Evolutionary conservation across 176 grass and related monocot species (phyloP).

Genomic region (Bolboschoenus planiculmis): DNA sequence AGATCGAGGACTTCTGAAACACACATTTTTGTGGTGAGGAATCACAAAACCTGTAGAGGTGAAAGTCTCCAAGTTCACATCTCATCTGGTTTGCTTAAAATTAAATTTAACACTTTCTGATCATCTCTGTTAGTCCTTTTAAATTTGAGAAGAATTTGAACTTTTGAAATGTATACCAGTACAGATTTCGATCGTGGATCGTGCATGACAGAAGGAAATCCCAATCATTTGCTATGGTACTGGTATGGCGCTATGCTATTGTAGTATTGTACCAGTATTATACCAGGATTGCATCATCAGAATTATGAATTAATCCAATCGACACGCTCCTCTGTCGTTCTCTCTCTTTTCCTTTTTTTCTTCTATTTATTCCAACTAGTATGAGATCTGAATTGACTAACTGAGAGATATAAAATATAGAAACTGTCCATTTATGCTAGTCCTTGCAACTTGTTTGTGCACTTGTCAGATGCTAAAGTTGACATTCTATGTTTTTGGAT

Average conservation of each 20-base stretch:
- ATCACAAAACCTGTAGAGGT: neutral
- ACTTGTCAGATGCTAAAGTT: neutral
- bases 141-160: neutral
- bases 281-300: neutral
- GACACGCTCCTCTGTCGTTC: neutral
- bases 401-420: too few relatives aligned
- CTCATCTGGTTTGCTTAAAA: neutral
- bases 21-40: neutral
- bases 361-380: neutral
- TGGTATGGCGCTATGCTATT: neutral
- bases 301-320: neutral
- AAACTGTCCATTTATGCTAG: neutral
- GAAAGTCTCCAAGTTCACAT: neutral
- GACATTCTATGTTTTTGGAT: neutral
- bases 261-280: neutral
- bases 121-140: neutral
- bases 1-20: neutral
- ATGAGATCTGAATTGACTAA: neutral
- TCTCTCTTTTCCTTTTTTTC: neutral
- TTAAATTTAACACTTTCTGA: neutral
- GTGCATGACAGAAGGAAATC: neutral
- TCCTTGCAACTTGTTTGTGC: neutral
- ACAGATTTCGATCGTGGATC: neutral
- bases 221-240: neutral
- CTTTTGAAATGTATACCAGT: neutral